These are phyloP conservation scores for Stemphylium beticola DNA, from an alignment of 2,329 filamentous ascomycete genomes.

Conservation along the genomic window DNA sequence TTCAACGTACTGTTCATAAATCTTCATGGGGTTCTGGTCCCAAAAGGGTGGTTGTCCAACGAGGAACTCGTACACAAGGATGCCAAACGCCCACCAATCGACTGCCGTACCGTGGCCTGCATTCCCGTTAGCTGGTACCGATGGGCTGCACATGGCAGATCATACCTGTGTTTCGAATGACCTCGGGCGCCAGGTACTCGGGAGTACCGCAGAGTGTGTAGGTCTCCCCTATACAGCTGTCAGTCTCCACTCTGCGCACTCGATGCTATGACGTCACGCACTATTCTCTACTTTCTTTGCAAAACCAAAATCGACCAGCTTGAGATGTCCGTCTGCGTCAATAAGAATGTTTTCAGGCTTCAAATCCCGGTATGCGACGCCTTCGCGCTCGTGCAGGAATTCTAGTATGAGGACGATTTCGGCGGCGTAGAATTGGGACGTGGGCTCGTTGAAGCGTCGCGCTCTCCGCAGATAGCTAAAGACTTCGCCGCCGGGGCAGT, in stretches of 20 bases:
- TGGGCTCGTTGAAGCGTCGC: conserved; percentile 78
- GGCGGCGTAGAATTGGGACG: conserved; percentile 80
- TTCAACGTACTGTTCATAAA: conserved; percentile 69
- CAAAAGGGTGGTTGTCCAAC: conserved; percentile 87
- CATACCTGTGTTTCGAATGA: conserved; percentile 78
- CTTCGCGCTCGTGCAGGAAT: conserved; percentile 79
- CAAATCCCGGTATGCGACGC: conserved; percentile 80
- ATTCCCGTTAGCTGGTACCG: conserved; percentile 21
- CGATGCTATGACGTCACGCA: conserved; percentile 34
- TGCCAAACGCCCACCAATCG: conserved; percentile 88
- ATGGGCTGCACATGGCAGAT: conserved; percentile 3
- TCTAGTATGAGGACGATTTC: conserved; percentile 84
- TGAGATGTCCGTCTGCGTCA: conserved; percentile 78
- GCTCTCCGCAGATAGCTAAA: conserved; percentile 82
- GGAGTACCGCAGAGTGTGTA: conserved; percentile 85
- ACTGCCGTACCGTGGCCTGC: conserved; percentile 71
- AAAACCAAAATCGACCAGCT: conserved; percentile 85
- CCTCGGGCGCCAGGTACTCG: conserved; percentile 83
- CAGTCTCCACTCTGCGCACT: conserved; percentile 5
- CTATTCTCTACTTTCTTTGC: conserved; percentile 75
- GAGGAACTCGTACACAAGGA: conserved; percentile 83
- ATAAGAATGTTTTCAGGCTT: conserved; percentile 85
- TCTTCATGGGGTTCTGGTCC: conserved; percentile 85
- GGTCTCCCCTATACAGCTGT: conserved; percentile 63
- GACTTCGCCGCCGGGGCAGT: conserved; percentile 82